Evolutionary conservation across 2,329 filamentous ascomycete genomes (phyloP).

Genomic region (Blastomyces gilchristii): DNA sequence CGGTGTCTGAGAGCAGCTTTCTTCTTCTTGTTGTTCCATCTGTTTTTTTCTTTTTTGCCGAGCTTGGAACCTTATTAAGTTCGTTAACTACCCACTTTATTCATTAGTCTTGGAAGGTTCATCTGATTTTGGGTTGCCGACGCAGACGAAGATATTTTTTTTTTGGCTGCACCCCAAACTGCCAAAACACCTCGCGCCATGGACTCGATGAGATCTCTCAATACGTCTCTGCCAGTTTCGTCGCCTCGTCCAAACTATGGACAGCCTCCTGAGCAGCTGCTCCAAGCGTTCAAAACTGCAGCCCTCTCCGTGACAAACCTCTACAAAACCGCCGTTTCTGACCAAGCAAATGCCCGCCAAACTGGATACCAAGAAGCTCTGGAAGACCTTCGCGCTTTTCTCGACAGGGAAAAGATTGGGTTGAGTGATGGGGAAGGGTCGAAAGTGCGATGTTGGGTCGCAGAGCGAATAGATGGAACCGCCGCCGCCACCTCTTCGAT

Average conservation of each 20-base stretch:
- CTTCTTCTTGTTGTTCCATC: no score
- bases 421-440: conserved; percentile 68
- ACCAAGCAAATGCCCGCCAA: conserved; percentile 61
- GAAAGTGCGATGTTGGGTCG: conserved; percentile 52
- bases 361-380: conserved; percentile 91
- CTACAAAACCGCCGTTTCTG: conserved; percentile 79
- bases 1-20: background rate
- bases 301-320: conserved; percentile 91
- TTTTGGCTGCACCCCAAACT: background rate
- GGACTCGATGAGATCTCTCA: conserved; percentile 56
- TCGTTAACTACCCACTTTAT: background rate
- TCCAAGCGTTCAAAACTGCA: conserved; percentile 84
- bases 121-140: background rate
- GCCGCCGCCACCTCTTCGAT: conserved; percentile 23
- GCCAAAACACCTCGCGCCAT: conserved; percentile 30
- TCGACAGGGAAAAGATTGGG: conserved; percentile 73
- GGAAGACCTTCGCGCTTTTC: conserved; percentile 74
- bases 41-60: background rate
- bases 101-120: background rate
- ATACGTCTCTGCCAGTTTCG: conserved; percentile 49
- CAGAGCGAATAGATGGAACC: conserved; percentile 37
- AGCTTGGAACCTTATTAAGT: no score
- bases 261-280: conserved; percentile 48
- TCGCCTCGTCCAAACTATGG: conserved; percentile 32
- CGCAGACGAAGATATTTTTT: background rate